These are phyloP conservation scores for Aspergillus tubingensis DNA, from an alignment of 2,329 filamentous ascomycete species.

Conservation along the genomic window DNA sequence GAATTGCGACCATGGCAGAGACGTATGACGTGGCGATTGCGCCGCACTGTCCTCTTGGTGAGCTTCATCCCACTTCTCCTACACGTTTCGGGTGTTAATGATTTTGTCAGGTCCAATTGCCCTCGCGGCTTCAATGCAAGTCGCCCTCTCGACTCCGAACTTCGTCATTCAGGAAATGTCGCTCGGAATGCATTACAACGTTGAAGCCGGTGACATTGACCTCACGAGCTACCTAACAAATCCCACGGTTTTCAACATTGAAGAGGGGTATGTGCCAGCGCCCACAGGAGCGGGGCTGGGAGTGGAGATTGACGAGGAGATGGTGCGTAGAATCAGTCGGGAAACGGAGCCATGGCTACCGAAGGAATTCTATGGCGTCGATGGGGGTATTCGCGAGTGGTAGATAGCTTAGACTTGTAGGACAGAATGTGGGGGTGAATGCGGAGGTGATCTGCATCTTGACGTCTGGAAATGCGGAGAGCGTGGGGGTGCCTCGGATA, in stretches of 20 bases:
- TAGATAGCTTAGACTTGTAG: conserved; percentile 35
- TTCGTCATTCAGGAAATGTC: conserved; percentile 79
- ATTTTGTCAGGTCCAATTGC: conserved; percentile 65
- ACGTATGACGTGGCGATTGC: conserved; percentile 73
- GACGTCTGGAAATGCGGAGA: neutral
- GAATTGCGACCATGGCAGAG: conserved; percentile 71
- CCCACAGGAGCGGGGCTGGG: conserved; percentile 64
- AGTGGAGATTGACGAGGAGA: conserved; percentile 71
- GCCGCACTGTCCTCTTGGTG: conserved; percentile 69
- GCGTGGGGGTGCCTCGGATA: conserved; percentile 1
- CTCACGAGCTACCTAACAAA: conserved; percentile 67
- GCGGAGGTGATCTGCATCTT: neutral
- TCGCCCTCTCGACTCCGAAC: conserved; percentile 62
- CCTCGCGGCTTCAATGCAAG: conserved; percentile 69
- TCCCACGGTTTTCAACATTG: conserved; percentile 65
- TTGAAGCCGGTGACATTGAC: conserved; percentile 61
- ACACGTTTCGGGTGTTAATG: too few relatives aligned
- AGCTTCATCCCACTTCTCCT: too few relatives aligned
- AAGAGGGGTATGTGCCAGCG: conserved; percentile 65
- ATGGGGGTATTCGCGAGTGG: conserved; percentile 69
- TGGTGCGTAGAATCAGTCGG: conserved; percentile 61
- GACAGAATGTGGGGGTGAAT: neutral
- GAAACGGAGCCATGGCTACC: conserved; percentile 65
- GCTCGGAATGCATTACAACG: conserved; percentile 77
- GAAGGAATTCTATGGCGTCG: conserved; percentile 68